Evolutionary conservation across 805 yeast genomes (phyloP).

Genomic region (Candida loeiensis): DNA sequence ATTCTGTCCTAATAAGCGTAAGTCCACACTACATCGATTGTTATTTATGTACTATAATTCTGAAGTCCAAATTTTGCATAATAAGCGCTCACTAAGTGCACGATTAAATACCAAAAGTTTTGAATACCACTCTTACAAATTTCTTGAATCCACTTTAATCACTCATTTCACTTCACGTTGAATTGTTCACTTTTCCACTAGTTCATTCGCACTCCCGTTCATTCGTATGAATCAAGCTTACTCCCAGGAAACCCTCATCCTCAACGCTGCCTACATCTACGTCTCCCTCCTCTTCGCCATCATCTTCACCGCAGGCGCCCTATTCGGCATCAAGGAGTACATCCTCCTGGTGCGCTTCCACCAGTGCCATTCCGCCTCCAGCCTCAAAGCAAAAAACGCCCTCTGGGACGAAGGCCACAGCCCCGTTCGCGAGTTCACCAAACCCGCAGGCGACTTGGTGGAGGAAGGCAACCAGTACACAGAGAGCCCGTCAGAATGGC

Average conservation of each 20-base stretch:
- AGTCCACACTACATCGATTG: too few relatives aligned
- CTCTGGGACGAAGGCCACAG: slow-evolving; percentile 1
- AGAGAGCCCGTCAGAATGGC: too few relatives aligned
- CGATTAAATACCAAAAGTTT: too few relatives aligned
- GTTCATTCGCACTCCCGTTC: too few relatives aligned
- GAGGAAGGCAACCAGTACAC: slow-evolving; percentile 7
- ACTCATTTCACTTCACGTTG: not conserved
- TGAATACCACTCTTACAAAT: too few relatives aligned
- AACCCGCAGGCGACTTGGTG: slow-evolving; percentile 12
- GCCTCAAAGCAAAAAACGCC: slow-evolving; percentile 18
- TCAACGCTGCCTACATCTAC: slow-evolving; percentile 26
- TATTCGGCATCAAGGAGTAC: slow-evolving; percentile 27
- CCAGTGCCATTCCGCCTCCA: slow-evolving; percentile 14
- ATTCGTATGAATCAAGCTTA: not conserved
- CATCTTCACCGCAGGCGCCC: slow-evolving; percentile 18
- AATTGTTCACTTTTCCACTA: not conserved
- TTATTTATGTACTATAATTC: too few relatives aligned
- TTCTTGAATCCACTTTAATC: too few relatives aligned
- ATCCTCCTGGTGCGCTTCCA: slow-evolving; percentile 12
- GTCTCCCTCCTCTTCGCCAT: slow-evolving; percentile 19
- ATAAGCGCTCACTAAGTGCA: too few relatives aligned
- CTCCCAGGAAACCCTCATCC: slow-evolving; percentile 19
- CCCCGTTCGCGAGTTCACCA: slow-evolving; percentile 2
- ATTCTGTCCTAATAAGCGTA: too few relatives aligned
- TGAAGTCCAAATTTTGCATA: too few relatives aligned